Percentiles rank a stretch among this genome's conserved stretches.
phyloP scores from a whole-genome alignment of 2,329 filamentous ascomycete genomes.

The Truncatella angustata region DNA sequence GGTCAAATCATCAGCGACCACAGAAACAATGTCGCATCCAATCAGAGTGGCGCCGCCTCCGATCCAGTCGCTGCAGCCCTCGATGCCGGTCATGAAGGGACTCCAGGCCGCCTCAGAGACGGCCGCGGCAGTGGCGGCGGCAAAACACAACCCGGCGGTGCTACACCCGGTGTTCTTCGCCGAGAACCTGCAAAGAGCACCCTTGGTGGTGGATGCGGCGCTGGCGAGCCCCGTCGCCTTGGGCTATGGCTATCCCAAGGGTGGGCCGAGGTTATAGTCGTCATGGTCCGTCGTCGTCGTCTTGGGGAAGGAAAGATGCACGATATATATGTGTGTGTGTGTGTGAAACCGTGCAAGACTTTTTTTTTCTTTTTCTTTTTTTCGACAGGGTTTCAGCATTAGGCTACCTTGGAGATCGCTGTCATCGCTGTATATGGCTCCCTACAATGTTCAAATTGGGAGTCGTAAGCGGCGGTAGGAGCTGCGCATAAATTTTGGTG shows the following conservation, averaged over 20 bases:
- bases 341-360: too few species aligned
- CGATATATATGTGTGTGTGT: too few species aligned
- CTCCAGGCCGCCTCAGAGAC: conserved; percentile 7
- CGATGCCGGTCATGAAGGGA: conserved; percentile 4
- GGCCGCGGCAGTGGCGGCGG: background rate
- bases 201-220: conserved; percentile 32
- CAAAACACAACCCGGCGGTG: conserved; percentile 46
- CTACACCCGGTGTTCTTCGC: conserved; percentile 79
- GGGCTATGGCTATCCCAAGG: conserved; percentile 57
- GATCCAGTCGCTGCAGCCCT: conserved; percentile 5
- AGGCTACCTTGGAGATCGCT: too few species aligned
- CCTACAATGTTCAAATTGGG: too few species aligned
- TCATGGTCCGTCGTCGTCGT: too few species aligned
- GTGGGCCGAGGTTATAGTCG: conserved; percentile 42
- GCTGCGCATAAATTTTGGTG: too few species aligned
- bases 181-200: conserved; percentile 55
- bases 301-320: too few species aligned
- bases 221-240: conserved; percentile 51
- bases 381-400: too few species aligned
- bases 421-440: too few species aligned
- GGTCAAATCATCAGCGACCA: too few species aligned
- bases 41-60: background rate
- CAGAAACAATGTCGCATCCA: background rate
- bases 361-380: too few species aligned
- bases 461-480: too few species aligned